Base-by-base conservation (phyloP, 2,329 filamentous ascomycete species). In the Beauveria bassiana region DNA sequence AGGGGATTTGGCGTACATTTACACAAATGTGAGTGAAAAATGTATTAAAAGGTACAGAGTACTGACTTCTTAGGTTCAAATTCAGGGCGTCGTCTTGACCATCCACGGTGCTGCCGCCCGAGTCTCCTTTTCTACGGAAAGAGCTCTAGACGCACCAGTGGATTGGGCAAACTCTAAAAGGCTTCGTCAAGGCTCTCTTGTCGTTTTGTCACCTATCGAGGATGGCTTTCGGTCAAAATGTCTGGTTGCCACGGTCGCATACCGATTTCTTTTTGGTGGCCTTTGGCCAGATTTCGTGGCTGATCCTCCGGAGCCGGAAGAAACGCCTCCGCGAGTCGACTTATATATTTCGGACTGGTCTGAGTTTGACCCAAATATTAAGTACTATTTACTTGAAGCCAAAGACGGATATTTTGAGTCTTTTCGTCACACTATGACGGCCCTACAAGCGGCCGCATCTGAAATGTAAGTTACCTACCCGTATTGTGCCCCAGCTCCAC, bases 331-430 rank as follows among this genome's bases (percentile, higher is more conserved):
- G 0, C 81, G 87, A 40, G 81, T 96, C 18, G 91, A 96, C 65
- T 76, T 96, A 0, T 87, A 88, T 68, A 93, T 91, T 76, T 82
- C 83, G 0, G 73, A 81, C 8, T 68, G 78, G 0, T 75, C 83
- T 3, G 83, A 92, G 26, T 76, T 96, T 54, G 88, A 96, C 67
- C 86, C 91, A 0, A 80, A 82, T 18, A 72, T 82, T 40, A 85
- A 89, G 66, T 87, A 86, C 71, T 73, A 93, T 12, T 96, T 96
- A 90, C 75, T 96, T 0, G 91, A 96, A 69, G 81, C 88, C 1
- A 82, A 86, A 3, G 73, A 74, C 0, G 87, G 89, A 1, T 96
- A 92, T 70, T 96, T 85, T 65, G 93, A 97, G 71, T 85, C 89
- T 0, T 80, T 84, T 43, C 81, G 90, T 0, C 85, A 96, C 70